Base-by-base conservation (phyloP, 2,329 filamentous ascomycete genomes). In the Colletotrichum endophyticum region DNA sequence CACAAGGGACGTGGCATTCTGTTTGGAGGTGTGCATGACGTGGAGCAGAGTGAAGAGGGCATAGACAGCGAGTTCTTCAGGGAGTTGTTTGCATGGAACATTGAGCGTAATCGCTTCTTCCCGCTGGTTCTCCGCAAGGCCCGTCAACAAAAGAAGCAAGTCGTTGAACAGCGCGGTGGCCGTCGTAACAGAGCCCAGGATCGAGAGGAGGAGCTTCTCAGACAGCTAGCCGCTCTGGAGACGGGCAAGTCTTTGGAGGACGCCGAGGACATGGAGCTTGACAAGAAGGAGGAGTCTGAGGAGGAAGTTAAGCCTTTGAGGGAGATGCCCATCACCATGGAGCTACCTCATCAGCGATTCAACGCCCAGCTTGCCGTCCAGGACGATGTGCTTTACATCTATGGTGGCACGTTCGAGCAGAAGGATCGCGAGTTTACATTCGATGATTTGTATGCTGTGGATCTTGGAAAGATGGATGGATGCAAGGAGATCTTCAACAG, bases 61-160 rank as follows among this genome's bases (percentile, higher is more conserved):
- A 98, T 99, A 79, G 96, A 99, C 71, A 98, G 95, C 82, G 96
- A 98, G 84, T 99, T 99, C 86, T 99, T 99, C 87, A 96, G 98
- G 81, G 91, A 93, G 72, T 86, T 99, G 28, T 98, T 95, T 81
- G 95, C 96, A 7, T 99, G 96, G 95, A 98, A 98, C 82, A 93
- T 98, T 78, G 97, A 99, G 81, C 92, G 96, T 75, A 99, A 99
- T 83, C 91, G 97, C 11, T 99, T 98, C 87, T 98, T 99, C 88
- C 95, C 94, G 3, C 88, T 99, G 61, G 88, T 88, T 12, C 87
- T 99, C 62, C 91, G 96, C 69, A 95, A 95, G 80, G 91, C 95
- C 3, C 92, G 95, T 30, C 87, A 90, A 25, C 91, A 91, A 64
- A 91, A 92, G 78, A 94, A 93, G 80, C 93, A 92, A 79, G 89